Base-by-base conservation (phyloP, 768 basidiomycete genomes). In the Amanita pseudoporphyria region DNA sequence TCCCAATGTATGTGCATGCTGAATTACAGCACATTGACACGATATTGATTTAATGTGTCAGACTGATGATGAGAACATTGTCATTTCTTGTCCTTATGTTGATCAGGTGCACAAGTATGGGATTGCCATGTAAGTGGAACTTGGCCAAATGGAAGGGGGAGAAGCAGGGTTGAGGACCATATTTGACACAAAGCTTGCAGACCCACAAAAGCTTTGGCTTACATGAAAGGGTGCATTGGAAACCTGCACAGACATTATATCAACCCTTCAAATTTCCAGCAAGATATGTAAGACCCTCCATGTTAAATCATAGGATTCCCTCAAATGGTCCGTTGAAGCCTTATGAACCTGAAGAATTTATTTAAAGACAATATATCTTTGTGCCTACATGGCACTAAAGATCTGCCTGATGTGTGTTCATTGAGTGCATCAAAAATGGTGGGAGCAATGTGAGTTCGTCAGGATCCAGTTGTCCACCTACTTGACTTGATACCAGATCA, bases 11-110 rank as follows among this genome's bases (percentile, higher is more conserved):
- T 30, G 10, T 9, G 24, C 24, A 14, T 38, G 14, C 18, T 32
- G 19, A 19, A 21, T 12, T 5, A 16, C 10, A 9, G 40, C 37
- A 2, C 6, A 36, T 26, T 6, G 9, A 21, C 38, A 16, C 21
- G 28, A 21, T 24, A 28, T 30, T 33, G 18, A 48, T 10, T 22
- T 13, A n/a, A 19, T 18, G n/a, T 10, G 44, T 21, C 45, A 74
- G 71, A 71, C 68, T 0, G 71, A 73, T 53, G 71, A 73, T 54
- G 71, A 73, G 53, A 75, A 73, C 53, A 72, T 73, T 31, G 57
- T 60, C 6, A 59, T 73, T 19, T 71, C 71, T 3, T 65, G 66
- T 6, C 72, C 72, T 0, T 73, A 70, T 49, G 67, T 73, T 14
- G 69, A 72, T 43, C 69, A 72, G 9, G 71, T 70, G 5, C 57